A percentile compares a stretch with the other conserved stretches of the same genome.
Evolutionary conservation across 1,284 basidiomycete species (phyloP).

Genomic region (Amylostereum chailletii): DNA sequence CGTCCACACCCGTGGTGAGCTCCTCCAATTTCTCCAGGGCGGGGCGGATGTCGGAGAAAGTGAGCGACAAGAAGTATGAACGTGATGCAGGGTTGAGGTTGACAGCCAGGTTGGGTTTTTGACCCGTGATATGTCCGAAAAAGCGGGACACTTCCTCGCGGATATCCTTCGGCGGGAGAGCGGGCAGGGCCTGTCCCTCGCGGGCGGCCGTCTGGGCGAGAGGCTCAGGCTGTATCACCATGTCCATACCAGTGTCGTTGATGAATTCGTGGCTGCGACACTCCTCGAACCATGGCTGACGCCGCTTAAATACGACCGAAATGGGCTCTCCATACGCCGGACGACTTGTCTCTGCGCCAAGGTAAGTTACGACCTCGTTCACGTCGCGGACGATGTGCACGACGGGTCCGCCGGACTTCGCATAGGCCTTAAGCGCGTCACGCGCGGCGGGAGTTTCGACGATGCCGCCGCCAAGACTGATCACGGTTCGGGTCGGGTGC

Average conservation of each 20-base stretch:
- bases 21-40: constrained; percentile 67
- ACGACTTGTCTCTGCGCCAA: constrained; percentile 66
- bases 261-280: constrained; percentile 83
- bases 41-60: constrained; percentile 80
- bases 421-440: constrained; percentile 64
- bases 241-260: constrained; percentile 53
- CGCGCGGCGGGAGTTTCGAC: constrained; percentile 81
- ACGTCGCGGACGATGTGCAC: constrained; percentile 68
- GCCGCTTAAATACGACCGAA: constrained; percentile 73
- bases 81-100: constrained; percentile 52
- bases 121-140: constrained; percentile 85
- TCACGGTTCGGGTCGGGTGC: constrained; percentile 57
- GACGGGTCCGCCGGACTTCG: constrained; percentile 48
- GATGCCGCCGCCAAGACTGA: constrained; percentile 94
- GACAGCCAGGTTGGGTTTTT: constrained; percentile 56
- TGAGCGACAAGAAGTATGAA: constrained; percentile 89
- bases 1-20: constrained; percentile 82
- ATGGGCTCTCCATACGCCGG: constrained; percentile 88
- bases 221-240: neutral
- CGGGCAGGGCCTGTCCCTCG: constrained; percentile 1
- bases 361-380: constrained; percentile 69
- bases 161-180: constrained; percentile 14
- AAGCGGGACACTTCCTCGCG: constrained; percentile 60
- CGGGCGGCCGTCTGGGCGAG: constrained; percentile 4
- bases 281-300: constrained; percentile 84